Percentiles rank a stretch among this genome's conserved stretches.
These are phyloP conservation scores for Quercus parvula DNA, from an alignment of 306 rosid species.

Conservation along the genomic window DNA sequence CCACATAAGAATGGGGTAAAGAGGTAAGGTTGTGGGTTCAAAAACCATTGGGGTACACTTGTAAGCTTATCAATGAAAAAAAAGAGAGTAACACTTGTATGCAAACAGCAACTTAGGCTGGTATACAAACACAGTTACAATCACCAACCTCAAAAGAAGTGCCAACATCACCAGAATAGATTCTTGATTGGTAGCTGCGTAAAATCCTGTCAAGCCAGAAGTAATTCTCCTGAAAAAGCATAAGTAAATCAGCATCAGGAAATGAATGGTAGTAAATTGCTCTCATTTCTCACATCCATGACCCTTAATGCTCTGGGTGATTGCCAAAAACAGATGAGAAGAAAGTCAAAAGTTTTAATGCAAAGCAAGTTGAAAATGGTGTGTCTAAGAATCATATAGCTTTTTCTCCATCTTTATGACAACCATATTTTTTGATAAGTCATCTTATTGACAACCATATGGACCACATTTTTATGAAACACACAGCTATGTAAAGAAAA, in stretches of 20 bases:
- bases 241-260: constrained; percentile 29
- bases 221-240: constrained; percentile 77
- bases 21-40: too few relatives aligned
- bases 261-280: constrained; percentile 7
- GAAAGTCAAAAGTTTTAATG: background rate
- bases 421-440: background rate
- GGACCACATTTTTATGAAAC: constrained; percentile 15
- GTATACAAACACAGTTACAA: constrained; percentile 8
- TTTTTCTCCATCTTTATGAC: background rate
- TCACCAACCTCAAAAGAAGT: constrained; percentile 72
- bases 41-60: too few relatives aligned
- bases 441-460: constrained; percentile 1
- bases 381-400: constrained; percentile 2
- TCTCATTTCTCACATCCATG: constrained; percentile 23
- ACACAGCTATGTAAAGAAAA: constrained; percentile 14
- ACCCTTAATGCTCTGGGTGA: constrained; percentile 12
- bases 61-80: background rate
- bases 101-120: constrained; percentile 16
- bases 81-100: constrained; percentile 2
- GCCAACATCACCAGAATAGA: constrained; percentile 75
- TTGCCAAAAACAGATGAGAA: constrained; percentile 16
- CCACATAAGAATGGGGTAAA: too few relatives aligned
- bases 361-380: background rate
- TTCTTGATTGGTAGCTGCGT: constrained; percentile 90
- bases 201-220: constrained; percentile 94